Evolutionary conservation across 176 grass and related monocot species (phyloP), one percentile per base, ranked within the genome.

Genomic region (Poa pratensis): DNA sequence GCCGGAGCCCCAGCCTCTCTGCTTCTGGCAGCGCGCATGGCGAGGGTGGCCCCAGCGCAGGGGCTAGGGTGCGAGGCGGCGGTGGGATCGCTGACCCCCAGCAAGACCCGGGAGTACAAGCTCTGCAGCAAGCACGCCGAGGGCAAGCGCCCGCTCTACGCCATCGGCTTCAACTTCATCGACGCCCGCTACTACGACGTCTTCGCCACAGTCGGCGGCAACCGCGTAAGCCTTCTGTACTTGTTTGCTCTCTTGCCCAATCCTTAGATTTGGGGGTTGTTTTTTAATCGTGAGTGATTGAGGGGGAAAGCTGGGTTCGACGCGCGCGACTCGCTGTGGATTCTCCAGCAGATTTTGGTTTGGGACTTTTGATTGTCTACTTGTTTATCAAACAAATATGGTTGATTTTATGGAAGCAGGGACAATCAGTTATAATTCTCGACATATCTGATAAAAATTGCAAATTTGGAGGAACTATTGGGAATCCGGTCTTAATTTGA

Each of bases 151-250:
- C 93, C 93, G 43, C 86, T 95, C 75, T 98, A 98, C 59, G 93
- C 91, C 79, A 95, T 98, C 74, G 90, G 88, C 50, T 98, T 98
- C 83, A 98, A 98, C 80, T 98, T 98, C 91, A 62, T 95, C 65
- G 93, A 95, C 39, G 88, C 88, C 34, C 80, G 89, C 77, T 98
- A 95, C 80, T 95, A 94, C 58, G 91, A 98, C 73, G 81, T 98
- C 73, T 95, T 98, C 64, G 93, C 96, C 58, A 93, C 91, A 11
- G 91, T 90, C 50, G 88, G 89, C 43, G 88, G 91, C 30, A 94
- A 93, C 46, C 89, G 86, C n/a, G 93, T 98, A 79, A 79, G 61
- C 20, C 11, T 50, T 9, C 61, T 59, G 3, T 40, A 10, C 13
- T 37, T 14, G 16, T 5, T 59, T 51, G 19, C 49, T 58, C 17